These are phyloP conservation scores for Cercospora citrullina DNA, from an alignment of 2,329 filamentous ascomycete genomes.

Conservation along the genomic window DNA sequence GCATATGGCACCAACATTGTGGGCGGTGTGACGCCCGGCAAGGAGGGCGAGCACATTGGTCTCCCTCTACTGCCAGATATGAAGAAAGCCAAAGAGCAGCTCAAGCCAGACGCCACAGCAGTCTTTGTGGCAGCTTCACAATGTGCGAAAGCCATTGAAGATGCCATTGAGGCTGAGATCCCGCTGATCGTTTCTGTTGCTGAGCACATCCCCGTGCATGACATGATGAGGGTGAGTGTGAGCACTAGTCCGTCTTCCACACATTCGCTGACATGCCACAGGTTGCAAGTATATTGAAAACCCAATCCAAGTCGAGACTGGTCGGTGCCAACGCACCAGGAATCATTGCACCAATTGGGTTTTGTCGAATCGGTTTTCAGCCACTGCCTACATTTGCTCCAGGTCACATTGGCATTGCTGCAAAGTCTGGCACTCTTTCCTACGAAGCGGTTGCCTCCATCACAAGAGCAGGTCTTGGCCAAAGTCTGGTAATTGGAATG, in stretches of 20 bases:
- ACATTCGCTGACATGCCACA: conserved; percentile 35
- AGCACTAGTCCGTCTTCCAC: neutral
- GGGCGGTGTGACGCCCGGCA: conserved; percentile 72
- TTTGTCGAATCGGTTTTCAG: conserved; percentile 74
- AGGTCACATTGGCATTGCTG: conserved; percentile 71
- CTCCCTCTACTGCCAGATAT: conserved; percentile 71
- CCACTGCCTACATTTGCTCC: conserved; percentile 70
- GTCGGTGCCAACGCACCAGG: conserved; percentile 81
- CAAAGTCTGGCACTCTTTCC: conserved; percentile 78
- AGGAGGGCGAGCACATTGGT: conserved; percentile 69
- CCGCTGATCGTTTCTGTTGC: conserved; percentile 76
- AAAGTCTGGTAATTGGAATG: conserved; percentile 75
- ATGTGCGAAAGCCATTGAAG: conserved; percentile 71
- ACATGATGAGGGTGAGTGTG: conserved; percentile 65
- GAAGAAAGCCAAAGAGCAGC: conserved; percentile 64
- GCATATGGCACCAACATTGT: conserved; percentile 79
- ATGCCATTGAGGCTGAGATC: conserved; percentile 77
- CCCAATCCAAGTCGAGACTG: conserved; percentile 69
- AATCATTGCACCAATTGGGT: conserved; percentile 71
- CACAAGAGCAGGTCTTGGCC: conserved; percentile 71
- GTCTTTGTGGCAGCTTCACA: conserved; percentile 78
- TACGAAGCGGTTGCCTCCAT: conserved; percentile 78
- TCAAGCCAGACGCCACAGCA: conserved; percentile 74
- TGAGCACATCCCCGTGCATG: conserved; percentile 76
- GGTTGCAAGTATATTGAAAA: conserved; percentile 69